phyloP scores from a whole-genome alignment of 2,329 filamentous ascomycete species.

The Penicillium sp. region DNA sequence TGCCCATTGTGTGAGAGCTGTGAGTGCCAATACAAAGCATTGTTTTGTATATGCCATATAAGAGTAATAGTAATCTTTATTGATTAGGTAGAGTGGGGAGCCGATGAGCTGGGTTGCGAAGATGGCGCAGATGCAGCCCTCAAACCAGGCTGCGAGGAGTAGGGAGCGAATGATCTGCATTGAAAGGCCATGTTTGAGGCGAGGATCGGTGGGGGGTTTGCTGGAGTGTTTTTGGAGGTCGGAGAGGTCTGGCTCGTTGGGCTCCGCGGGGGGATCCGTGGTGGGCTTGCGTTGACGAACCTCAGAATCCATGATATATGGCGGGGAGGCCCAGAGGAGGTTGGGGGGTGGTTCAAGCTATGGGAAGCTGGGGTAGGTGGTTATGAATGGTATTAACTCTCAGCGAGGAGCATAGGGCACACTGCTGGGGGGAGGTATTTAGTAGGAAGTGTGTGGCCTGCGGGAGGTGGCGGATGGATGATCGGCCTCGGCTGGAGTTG shows the following conservation, averaged over 20 bases:
- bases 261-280: constrained; percentile 8
- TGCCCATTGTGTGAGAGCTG: constrained; percentile 66
- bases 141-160: constrained; percentile 50
- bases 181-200: constrained; percentile 50
- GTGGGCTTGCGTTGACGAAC: constrained; percentile 37
- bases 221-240: constrained; percentile 23
- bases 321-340: not conserved
- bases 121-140: constrained; percentile 46
- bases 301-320: constrained; percentile 36
- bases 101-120: constrained; percentile 64
- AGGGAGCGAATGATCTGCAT: constrained; percentile 52
- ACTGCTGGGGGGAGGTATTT: too few species aligned
- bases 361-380: not conserved
- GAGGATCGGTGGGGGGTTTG: constrained; percentile 33
- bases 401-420: not conserved
- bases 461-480: constrained; percentile 16
- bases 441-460: too few species aligned
- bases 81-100: constrained; percentile 63
- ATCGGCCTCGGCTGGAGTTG: constrained; percentile 5
- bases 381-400: not conserved
- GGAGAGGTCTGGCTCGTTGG: not conserved
- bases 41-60: constrained; percentile 71
- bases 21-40: constrained; percentile 66
- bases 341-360: not conserved
- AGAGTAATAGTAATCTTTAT: constrained; percentile 64